phyloP scores from a whole-genome alignment of 768 basidiomycete genomes.

The Vararia minispora region DNA sequence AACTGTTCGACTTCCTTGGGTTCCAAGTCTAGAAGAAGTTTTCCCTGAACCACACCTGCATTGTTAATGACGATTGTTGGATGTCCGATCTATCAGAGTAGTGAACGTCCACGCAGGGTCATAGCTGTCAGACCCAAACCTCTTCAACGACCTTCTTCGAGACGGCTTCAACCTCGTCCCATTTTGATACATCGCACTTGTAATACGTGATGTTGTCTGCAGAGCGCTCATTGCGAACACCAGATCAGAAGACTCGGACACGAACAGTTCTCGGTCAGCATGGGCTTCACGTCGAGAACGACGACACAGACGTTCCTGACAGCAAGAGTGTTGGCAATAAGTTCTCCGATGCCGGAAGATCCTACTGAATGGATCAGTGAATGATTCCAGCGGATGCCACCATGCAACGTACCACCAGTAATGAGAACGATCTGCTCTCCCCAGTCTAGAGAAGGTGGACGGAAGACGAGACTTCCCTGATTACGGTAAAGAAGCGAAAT shows the following conservation, averaged over 20 bases:
- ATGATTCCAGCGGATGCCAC: background rate
- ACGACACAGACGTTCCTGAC: slow-evolving; percentile 73
- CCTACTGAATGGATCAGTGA: slow-evolving; percentile 33
- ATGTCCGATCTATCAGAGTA: slow-evolving; percentile 55
- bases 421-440: slow-evolving; percentile 80
- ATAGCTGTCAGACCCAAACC: slow-evolving; percentile 28
- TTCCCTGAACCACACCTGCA: slow-evolving; percentile 90
- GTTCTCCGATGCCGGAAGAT: slow-evolving; percentile 79
- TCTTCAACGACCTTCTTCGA: slow-evolving; percentile 70
- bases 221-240: background rate
- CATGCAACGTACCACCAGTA: slow-evolving; percentile 64
- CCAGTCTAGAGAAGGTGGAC: slow-evolving; percentile 65
- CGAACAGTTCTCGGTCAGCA: slow-evolving; percentile 67
- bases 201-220: slow-evolving; percentile 76
- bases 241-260: slow-evolving; percentile 1
- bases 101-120: background rate
- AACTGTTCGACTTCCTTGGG: slow-evolving; percentile 77
- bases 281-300: slow-evolving; percentile 76
- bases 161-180: slow-evolving; percentile 70
- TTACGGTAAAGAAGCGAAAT: slow-evolving; percentile 66
- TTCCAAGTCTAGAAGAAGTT: slow-evolving; percentile 67
- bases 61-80: slow-evolving; percentile 92
- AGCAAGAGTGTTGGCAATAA: slow-evolving; percentile 81
- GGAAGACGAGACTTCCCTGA: slow-evolving; percentile 52
- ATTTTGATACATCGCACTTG: slow-evolving; percentile 86